Evolutionary conservation across 2,329 filamentous ascomycete genomes (phyloP), one percentile per base, ranked within the genome.

Genomic region (Chaetoscypha palmicola): DNA sequence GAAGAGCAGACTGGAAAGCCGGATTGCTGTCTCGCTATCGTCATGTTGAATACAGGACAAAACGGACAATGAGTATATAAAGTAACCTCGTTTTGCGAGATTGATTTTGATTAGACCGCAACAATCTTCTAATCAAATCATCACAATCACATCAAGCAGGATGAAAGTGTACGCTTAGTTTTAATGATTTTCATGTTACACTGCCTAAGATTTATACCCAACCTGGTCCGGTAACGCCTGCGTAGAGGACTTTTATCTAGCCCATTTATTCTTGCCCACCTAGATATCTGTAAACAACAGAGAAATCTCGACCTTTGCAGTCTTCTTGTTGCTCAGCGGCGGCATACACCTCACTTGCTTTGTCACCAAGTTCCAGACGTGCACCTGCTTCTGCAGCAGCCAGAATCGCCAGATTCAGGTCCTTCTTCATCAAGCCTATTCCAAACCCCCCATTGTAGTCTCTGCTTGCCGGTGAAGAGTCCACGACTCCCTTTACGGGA

Each of bases 401-500:
- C n/a, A 77, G 64, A 41, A 89, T 78, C 1, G 85, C 86, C 45
- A 91, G 69, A 42, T 73, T 70, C 31, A 92, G 65, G 61, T 92
- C 86, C 66, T 92, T 92, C 62, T 77, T 79, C 86, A 92, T 91
- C 53, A 92, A 66, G 30, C 73, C 72, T 45, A 91, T 77, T 2
- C 83, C 83, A 53, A 91, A 92, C 0, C 86, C 86, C 35, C 86
- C 86, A 14, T 69, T 65, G 57, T 89, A 98, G 42, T 84, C 89
- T 45, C 83, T 73, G 43, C 73, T 77, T 0, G 89, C 84, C 0
- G 91, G 89, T 2, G 87, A 77, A 1, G 74, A 77, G 48, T 83
- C 79, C 17, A 91, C 74, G 0, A 96, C 89, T 11, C 89, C 90
- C 9, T 81, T 81, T 2, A 97, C 89, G 0, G 92, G 92, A 62